phyloP scores from a whole-genome alignment of 306 rosid species.

The Quercus wislizeni region DNA sequence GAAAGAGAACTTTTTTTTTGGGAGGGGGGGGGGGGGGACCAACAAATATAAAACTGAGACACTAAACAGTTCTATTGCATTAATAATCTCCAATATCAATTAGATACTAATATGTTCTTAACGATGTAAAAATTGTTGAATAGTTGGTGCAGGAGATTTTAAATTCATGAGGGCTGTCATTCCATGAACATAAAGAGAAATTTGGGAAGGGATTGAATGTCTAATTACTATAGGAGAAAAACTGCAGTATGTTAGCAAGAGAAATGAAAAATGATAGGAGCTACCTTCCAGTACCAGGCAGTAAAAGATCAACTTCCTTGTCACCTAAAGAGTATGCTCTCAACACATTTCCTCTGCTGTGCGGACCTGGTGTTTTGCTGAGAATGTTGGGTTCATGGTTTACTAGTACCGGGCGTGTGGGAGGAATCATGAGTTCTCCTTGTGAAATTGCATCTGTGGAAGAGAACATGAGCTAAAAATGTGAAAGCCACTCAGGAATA shows the following conservation, averaged over 20 bases:
- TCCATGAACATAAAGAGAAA: not conserved
- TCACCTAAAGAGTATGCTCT: conserved; percentile 88
- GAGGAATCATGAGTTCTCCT: conserved; percentile 52
- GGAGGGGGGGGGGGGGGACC: no score
- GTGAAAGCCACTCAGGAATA: not conserved
- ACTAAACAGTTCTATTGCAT: no score
- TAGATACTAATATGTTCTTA: not conserved
- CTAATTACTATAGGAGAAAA: not conserved
- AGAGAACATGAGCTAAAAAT: conserved; percentile 17
- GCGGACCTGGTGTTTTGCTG: conserved; percentile 82
- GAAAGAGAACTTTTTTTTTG: no score
- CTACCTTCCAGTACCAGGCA: conserved; percentile 95
- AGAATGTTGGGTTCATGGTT: conserved; percentile 84
- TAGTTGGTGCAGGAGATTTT: not conserved
- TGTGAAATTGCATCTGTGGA: conserved; percentile 42
- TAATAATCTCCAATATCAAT: no score
- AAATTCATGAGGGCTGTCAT: not conserved
- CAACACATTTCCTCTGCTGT: conserved; percentile 79
- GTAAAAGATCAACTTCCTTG: conserved; percentile 82
- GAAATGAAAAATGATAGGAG: conserved; percentile 10
- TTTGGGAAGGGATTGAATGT: not conserved
- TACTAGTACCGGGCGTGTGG: conserved; percentile 65
- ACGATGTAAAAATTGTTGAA: not conserved
- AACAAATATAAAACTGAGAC: no score
- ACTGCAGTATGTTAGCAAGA: not conserved